These are phyloP conservation scores for Vitis riparia DNA, from an alignment of 164 flowering plant species.

Conservation along the genomic window DNA sequence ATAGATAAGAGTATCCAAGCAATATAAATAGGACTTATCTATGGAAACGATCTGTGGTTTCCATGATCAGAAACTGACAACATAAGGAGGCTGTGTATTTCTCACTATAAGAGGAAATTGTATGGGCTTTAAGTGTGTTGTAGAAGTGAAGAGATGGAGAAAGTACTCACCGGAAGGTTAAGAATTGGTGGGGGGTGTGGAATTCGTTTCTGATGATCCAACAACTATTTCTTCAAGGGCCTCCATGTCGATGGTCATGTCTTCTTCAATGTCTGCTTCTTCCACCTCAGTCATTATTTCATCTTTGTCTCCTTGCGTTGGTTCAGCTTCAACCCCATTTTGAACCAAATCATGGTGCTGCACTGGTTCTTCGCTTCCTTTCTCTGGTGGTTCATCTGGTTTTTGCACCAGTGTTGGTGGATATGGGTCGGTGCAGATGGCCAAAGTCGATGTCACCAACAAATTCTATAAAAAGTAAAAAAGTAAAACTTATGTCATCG, in stretches of 20 bases:
- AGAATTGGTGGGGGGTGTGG: conserved; percentile 23
- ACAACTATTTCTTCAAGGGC: conserved; percentile 31
- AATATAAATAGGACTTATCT: too few species aligned
- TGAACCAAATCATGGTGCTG: conserved; percentile 18
- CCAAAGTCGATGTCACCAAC: conserved; percentile 68
- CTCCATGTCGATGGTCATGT: conserved; percentile 48
- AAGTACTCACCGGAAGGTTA: conserved; percentile 5
- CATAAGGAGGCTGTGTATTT: too few species aligned
- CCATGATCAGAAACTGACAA: too few species aligned
- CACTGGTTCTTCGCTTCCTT: conserved; percentile 24
- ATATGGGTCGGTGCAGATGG: conserved; percentile 50
- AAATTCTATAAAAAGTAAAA: conserved; percentile 52
- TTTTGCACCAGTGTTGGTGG: conserved; percentile 30
- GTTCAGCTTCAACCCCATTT: conserved; percentile 38
- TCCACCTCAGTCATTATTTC: conserved; percentile 53
- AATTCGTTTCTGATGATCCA: conserved; percentile 33
- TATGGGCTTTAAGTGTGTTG: not conserved
- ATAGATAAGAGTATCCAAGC: too few species aligned
- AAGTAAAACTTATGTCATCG: too few species aligned
- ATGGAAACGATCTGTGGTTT: too few species aligned
- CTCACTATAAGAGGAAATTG: too few species aligned
- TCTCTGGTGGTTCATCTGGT: conserved; percentile 24
- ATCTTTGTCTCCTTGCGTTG: conserved; percentile 33
- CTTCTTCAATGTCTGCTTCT: conserved; percentile 33
- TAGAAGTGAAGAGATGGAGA: not conserved